Evolutionary conservation across 164 flowering plant genomes (phyloP), one percentile per base, ranked within the genome.

Genomic region (Sextonia rubra): DNA sequence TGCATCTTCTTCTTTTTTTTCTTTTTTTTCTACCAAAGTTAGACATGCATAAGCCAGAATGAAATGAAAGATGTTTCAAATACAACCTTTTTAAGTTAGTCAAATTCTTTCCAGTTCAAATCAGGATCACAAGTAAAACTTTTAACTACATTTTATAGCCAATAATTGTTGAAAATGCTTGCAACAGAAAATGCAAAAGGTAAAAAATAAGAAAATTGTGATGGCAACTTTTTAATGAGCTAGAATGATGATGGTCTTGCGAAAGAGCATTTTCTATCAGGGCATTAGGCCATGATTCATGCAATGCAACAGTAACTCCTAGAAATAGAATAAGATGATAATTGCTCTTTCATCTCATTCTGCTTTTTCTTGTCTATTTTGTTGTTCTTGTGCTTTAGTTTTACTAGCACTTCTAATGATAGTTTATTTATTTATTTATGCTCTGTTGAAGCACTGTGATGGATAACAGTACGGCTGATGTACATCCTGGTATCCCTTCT

Each of bases 401-500:
- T 47, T 9, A n/a, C 68, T 18, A 71, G 60, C n/a, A 17, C 32
- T 64, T 27, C 56, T 68, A 49, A 72, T 72, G 24, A 17, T 20
- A 64, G 44, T 15, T 64, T 64, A 18, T 27, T 9, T 24, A 4
- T 32, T 64, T 26, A n/a, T 18, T 24, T 3, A 27, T 49, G 30
- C 52, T 64, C 58, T 47, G 29, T 69, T 48, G 7, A 47, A 75
- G 77, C 25, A 64, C 64, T 23, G 47, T 65, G 69, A 75, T 75
- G 77, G 74, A 70, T 25, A 37, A 63, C 44, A 47, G 64, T 70
- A 60, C 64, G 7, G 66, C 65, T 64, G 74, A 75, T 48, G 70
- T 66, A 11, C 66, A 20, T 60, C 20, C 56, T 68, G 71, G 61
- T 26, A 61, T 64, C 71, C 91, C 91, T 29, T 90, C 83, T 4